phyloP scores from a whole-genome alignment of 768 basidiomycete species.

The Leccinum incarnatum region DNA sequence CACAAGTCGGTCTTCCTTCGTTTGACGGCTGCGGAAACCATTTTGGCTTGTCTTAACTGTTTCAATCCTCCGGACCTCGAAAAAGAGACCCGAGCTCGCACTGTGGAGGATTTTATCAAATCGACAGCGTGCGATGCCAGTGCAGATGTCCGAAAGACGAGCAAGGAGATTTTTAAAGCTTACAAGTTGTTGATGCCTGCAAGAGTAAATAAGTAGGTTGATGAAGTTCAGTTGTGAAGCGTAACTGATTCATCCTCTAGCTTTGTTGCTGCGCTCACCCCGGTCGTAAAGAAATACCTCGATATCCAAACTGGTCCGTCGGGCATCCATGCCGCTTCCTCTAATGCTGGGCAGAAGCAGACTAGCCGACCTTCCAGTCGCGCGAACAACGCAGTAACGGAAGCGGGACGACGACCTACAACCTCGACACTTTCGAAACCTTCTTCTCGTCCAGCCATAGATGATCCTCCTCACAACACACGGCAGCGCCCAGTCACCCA shows the following conservation, averaged over 20 bases:
- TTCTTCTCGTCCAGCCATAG: conserved; percentile 5
- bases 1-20: conserved; percentile 71
- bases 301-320: conserved; percentile 38
- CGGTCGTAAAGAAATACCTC: conserved; percentile 74
- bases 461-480: not conserved
- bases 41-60: conserved; percentile 64
- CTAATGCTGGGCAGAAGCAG: conserved; percentile 16
- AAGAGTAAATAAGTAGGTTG: conserved; percentile 61
- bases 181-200: conserved; percentile 69
- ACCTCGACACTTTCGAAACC: conserved; percentile 11
- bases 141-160: conserved; percentile 69
- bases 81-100: conserved; percentile 58
- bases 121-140: conserved; percentile 67
- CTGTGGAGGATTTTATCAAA: conserved; percentile 71
- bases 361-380: conserved; percentile 25
- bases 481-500: conserved; percentile 11
- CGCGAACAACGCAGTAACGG: conserved; percentile 14
- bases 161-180: conserved; percentile 70
- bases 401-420: conserved; percentile 7
- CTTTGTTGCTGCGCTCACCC: conserved; percentile 70
- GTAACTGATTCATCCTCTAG: conserved; percentile 36
- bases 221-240: not conserved
- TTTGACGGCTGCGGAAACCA: conserved; percentile 61
- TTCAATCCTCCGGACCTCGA: conserved; percentile 80
- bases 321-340: not conserved